phyloP scores from a whole-genome alignment of 2,329 filamentous ascomycete genomes.

The Claviceps capensis region DNA sequence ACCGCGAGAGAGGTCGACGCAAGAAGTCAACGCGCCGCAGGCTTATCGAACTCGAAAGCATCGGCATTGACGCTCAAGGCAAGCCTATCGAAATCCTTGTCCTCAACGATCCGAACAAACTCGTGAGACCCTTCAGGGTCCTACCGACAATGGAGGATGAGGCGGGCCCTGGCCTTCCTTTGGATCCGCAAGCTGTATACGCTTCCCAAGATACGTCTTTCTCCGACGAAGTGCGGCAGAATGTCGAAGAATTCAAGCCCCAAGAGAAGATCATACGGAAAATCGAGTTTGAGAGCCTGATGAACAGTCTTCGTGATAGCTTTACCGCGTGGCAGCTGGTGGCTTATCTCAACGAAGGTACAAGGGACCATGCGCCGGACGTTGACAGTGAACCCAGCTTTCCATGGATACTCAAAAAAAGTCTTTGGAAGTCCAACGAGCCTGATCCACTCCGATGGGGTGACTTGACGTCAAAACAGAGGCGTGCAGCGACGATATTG shows the following conservation, averaged over 20 bases:
- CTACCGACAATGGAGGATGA: conserved; percentile 10
- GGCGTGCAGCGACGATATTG: conserved; percentile 29
- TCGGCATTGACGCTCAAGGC: conserved; percentile 22
- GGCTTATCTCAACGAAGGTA: conserved; percentile 22
- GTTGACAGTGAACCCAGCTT: conserved; percentile 10
- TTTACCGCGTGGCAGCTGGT: conserved; percentile 34
- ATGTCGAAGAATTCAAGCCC: conserved; percentile 37
- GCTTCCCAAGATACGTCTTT: conserved; percentile 10
- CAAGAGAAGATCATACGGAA: conserved; percentile 22
- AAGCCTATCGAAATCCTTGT: conserved; percentile 31
- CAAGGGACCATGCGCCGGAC: background rate
- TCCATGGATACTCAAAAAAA: conserved; percentile 27
- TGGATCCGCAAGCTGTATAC: conserved; percentile 21
- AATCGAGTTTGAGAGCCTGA: conserved; percentile 28
- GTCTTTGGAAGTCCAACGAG: conserved; percentile 28
- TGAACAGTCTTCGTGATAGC: conserved; percentile 24
- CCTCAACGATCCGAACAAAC: conserved; percentile 25
- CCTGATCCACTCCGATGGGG: conserved; percentile 7
- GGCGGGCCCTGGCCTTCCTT: conserved; percentile 4
- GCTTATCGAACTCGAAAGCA: conserved; percentile 15
- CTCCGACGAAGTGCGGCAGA: conserved; percentile 24
- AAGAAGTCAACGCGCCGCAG: conserved; percentile 11
- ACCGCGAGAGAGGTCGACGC: background rate
- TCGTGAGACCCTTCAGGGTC: conserved; percentile 10
- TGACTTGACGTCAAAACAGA: conserved; percentile 23